Evolutionary conservation across 2,329 filamentous ascomycete species (phyloP).

Genomic region (Ascochyta lentis): DNA sequence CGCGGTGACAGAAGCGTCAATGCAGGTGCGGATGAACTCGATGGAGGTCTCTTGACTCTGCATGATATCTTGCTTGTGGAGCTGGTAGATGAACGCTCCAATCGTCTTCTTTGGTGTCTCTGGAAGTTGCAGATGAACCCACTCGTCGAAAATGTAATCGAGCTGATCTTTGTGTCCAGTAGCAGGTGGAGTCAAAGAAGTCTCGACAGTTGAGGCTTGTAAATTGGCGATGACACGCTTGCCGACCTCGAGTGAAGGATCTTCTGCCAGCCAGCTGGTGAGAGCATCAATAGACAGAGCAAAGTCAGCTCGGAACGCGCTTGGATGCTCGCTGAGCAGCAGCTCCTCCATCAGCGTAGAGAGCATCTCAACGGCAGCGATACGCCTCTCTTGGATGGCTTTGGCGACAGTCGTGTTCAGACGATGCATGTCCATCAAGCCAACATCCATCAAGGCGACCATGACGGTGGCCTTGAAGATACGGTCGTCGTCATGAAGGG

Average conservation of each 20-base stretch:
- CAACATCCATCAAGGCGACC: slow-evolving; percentile 65
- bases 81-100: slow-evolving; percentile 80
- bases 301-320: slow-evolving; percentile 84
- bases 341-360: slow-evolving; percentile 79
- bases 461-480: slow-evolving; percentile 69
- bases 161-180: slow-evolving; percentile 77
- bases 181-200: slow-evolving; percentile 61
- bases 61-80: slow-evolving; percentile 77
- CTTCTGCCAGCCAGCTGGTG: slow-evolving; percentile 79
- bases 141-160: slow-evolving; percentile 96
- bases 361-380: slow-evolving; percentile 78
- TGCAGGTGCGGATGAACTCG: slow-evolving; percentile 78
- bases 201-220: slow-evolving; percentile 63
- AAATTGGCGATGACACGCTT: slow-evolving; percentile 74
- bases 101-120: slow-evolving; percentile 75
- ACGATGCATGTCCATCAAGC: slow-evolving; percentile 66
- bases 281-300: slow-evolving; percentile 81
- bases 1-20: slow-evolving; percentile 78
- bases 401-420: slow-evolving; percentile 72
- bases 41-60: slow-evolving; percentile 77
- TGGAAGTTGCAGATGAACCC: slow-evolving; percentile 83
- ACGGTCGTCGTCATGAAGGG: slow-evolving; percentile 62
- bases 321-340: slow-evolving; percentile 77
- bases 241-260: slow-evolving; percentile 69
- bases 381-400: slow-evolving; percentile 73